Base-by-base conservation (phyloP, 176 grass and related monocot species). In the Oryza australiensis region DNA sequence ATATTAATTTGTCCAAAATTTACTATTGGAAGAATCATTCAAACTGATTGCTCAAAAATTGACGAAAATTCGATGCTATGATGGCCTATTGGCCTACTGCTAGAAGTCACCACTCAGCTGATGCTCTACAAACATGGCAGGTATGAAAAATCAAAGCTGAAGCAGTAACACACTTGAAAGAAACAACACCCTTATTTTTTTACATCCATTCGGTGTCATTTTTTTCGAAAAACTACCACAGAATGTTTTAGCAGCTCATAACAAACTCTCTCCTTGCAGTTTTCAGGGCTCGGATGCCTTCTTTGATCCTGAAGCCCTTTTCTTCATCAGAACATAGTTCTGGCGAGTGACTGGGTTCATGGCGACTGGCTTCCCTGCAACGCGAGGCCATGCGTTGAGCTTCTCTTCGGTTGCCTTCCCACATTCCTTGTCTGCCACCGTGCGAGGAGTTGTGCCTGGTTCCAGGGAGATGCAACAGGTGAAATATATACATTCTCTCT, bases 321-420 rank as follows among this genome's bases (percentile, higher is more conserved):
- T 48, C 72, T 24, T 32, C 74, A 77, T 77, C 66, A 83, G 42
- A 77, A 60, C 43, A 72, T 82, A 83, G 30, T 82, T 87, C 68
- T 87, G 72, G 30, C 48, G 35, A 4, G 70, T 82, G n/a, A 83
- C n/a, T 12, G 26, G 64, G 66, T 83, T 87, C 48, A 83, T 87
- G 33, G 42, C 46, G 48, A 53, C 80, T 26, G 65, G 86, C 24
- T 64, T 51, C 7, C 62, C 27, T 11, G 76, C 67, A 7, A 67
- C 73, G 20, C 76, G 34, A 26, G 75, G 75, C 76, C 84, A 86
- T 42, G 75, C 76, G 16, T 80, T 35, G 11, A 80, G 62, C 63
- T 65, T 45, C 27, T 80, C 43, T n/a, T 80, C 53, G 16, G 75
- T 73, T 13, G 66, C 75, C 18, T 86, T 38, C 27, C 6, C 64